Conservation (phyloP, 2,329 filamentous ascomycete species). For the Meredithiella fracta region DNA sequence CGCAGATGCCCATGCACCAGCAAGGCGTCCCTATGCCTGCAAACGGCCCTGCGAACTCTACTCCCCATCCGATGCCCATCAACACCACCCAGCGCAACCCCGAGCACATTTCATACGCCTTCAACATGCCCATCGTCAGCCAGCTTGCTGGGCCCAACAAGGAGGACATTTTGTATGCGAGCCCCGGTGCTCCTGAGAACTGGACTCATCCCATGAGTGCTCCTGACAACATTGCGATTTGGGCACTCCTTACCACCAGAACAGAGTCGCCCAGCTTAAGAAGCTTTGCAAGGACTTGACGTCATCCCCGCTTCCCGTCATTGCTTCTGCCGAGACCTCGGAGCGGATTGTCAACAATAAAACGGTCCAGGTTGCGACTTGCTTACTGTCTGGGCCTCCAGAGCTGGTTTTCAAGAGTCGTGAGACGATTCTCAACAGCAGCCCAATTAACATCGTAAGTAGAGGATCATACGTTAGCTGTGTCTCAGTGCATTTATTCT, state of each 20-base stretch:
- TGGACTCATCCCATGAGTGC: slow-evolving; percentile 89
- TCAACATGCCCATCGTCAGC: slow-evolving; percentile 92
- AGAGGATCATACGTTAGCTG: slow-evolving; percentile 17
- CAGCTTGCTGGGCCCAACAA: slow-evolving; percentile 83
- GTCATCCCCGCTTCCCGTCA: slow-evolving; percentile 50
- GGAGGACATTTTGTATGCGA: slow-evolving; percentile 89
- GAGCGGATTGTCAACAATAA: slow-evolving; percentile 59
- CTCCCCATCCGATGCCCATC: slow-evolving; percentile 11
- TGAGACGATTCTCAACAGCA: slow-evolving; percentile 79
- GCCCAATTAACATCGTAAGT: slow-evolving; percentile 77
- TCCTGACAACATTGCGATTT: slow-evolving; percentile 65
- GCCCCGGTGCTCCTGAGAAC: slow-evolving; percentile 66
- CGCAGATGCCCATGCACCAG: slow-evolving; percentile 28
- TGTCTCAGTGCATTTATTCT: neutral
- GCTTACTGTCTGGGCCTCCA: slow-evolving; percentile 75
- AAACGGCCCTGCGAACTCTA: neutral
- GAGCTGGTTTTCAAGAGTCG: slow-evolving; percentile 81
- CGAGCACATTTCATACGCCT: slow-evolving; percentile 58
- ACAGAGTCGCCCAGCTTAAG: slow-evolving; percentile 67
- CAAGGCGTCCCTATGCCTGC: slow-evolving; percentile 18
- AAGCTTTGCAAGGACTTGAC: slow-evolving; percentile 71
- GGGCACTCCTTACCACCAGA: slow-evolving; percentile 79
- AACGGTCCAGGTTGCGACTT: slow-evolving; percentile 60
- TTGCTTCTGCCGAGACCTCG: slow-evolving; percentile 62
- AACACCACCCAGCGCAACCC: slow-evolving; percentile 8